Evolutionary conservation across 768 basidiomycete species (phyloP), one percentile per base, ranked within the genome.

Genomic region (Russula dissimulans): DNA sequence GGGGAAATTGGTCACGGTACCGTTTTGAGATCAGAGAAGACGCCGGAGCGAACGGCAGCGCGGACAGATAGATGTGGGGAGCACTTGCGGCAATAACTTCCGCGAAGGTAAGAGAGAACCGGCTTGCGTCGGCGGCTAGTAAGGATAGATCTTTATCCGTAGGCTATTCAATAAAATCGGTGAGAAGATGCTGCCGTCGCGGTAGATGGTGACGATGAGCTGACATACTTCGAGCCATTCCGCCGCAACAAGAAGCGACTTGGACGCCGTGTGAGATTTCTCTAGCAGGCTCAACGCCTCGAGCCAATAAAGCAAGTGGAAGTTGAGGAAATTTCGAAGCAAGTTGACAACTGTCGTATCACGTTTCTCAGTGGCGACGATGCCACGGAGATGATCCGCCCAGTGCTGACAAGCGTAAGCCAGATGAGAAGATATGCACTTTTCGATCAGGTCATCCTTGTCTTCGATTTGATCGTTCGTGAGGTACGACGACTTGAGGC

Each of bases 341-440:
- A 66, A 53, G 5, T 56, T 57, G 18, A 64, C 59, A 4, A 71
- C 52, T 10, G 62, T 61, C 0, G 56, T 29, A 29, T 66, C 66
- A 47, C 60, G 65, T 12, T 57, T 47, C 26, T 26, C 41, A 36
- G 45, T 54, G 15, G 58, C 12, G 32, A 22, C 46, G 22, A 61
- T 34, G 17, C 47, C 48, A 3, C 53, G 63, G 2, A 69, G 11
- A 46, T 77, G 77, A 44, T 64, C 65, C 32, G 69, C 66, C 77
- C 75, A 78, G 42, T 67, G 74, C 32, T 65, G 66, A 57, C 75
- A 76, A 12, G 75, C 63, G 59, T 78, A 78, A 3, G 67, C 64
- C 3, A 78, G 61, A 12, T 66, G 63, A 7, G 66, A 54, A 1
- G 75, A 63, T 22, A 78, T 74, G 26, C 46, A 54, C 3, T 36